Percentiles rank a stretch among this genome's conserved stretches.
Conservation (phyloP, 2,329 filamentous ascomycete genomes). For the Colletotrichum shisoi region DNA sequence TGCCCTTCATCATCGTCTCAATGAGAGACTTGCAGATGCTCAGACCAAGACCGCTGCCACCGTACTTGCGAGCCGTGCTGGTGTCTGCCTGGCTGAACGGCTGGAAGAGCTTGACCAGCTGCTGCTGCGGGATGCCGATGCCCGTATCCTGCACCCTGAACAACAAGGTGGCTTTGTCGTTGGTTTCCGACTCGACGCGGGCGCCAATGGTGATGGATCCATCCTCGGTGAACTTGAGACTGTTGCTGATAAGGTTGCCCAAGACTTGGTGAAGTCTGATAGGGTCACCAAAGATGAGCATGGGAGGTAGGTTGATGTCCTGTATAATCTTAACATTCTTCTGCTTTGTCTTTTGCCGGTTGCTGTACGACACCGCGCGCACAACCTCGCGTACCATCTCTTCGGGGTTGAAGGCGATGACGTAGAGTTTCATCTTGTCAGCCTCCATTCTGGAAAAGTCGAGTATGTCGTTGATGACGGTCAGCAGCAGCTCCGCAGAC, state of each 20-base stretch:
- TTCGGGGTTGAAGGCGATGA: slow-evolving; percentile 72
- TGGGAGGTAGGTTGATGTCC: slow-evolving; percentile 77
- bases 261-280: slow-evolving; percentile 73
- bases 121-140: slow-evolving; percentile 85
- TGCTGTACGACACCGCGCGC: slow-evolving; percentile 71
- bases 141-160: slow-evolving; percentile 91
- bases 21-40: slow-evolving; percentile 96
- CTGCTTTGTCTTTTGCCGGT: slow-evolving; percentile 68
- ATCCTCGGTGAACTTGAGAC: slow-evolving; percentile 89
- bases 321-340: slow-evolving; percentile 70
- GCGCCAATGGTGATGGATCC: slow-evolving; percentile 87
- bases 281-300: slow-evolving; percentile 73
- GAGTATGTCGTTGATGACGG: slow-evolving; percentile 94
- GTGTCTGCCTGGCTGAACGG: slow-evolving; percentile 93
- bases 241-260: slow-evolving; percentile 89
- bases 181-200: slow-evolving; percentile 73
- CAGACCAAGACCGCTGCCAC: slow-evolving; percentile 87
- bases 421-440: slow-evolving; percentile 82
- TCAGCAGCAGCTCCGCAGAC: slow-evolving; percentile 84
- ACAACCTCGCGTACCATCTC: slow-evolving; percentile 74
- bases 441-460: slow-evolving; percentile 96
- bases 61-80: slow-evolving; percentile 88
- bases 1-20: slow-evolving; percentile 88
- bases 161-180: slow-evolving; percentile 75
- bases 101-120: slow-evolving; percentile 85